Percentiles rank a stretch among this genome's conserved stretches.
phyloP scores from a whole-genome alignment of 2,329 filamentous ascomycete species.

The Fusarium sp. region DNA sequence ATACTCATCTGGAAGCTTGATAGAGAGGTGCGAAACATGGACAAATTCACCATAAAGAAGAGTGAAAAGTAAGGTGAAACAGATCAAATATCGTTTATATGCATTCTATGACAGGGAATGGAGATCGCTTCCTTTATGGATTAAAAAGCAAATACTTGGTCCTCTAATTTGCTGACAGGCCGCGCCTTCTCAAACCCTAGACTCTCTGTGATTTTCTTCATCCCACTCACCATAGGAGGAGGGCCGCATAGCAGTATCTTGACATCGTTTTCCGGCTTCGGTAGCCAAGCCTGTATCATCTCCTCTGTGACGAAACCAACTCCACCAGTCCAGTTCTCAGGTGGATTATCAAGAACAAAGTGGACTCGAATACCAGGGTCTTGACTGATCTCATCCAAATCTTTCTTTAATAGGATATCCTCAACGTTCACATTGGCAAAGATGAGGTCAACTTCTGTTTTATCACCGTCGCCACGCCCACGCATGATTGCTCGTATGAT shows the following conservation, averaged over 20 bases:
- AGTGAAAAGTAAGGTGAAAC: accelerated
- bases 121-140: neutral
- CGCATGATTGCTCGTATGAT: neutral
- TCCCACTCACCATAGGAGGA: neutral
- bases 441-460: neutral
- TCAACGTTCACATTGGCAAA: neutral
- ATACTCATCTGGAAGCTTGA: too few relatives aligned
- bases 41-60: too few relatives aligned
- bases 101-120: too few relatives aligned
- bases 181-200: neutral
- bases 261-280: neutral
- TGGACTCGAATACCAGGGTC: neutral
- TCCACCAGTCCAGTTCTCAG: neutral
- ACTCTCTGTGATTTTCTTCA: neutral
- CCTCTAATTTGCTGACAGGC: neutral
- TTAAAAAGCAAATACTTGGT: neutral
- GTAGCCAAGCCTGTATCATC: neutral
- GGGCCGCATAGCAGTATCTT: neutral
- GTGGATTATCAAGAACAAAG: neutral
- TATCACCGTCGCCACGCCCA: neutral
- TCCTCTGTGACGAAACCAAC: neutral
- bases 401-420: neutral
- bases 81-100: too few relatives aligned
- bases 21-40: too few relatives aligned
- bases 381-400: neutral